Conservation (phyloP, 2,329 filamentous ascomycete genomes). For the Verticillium isaacii region DNA sequence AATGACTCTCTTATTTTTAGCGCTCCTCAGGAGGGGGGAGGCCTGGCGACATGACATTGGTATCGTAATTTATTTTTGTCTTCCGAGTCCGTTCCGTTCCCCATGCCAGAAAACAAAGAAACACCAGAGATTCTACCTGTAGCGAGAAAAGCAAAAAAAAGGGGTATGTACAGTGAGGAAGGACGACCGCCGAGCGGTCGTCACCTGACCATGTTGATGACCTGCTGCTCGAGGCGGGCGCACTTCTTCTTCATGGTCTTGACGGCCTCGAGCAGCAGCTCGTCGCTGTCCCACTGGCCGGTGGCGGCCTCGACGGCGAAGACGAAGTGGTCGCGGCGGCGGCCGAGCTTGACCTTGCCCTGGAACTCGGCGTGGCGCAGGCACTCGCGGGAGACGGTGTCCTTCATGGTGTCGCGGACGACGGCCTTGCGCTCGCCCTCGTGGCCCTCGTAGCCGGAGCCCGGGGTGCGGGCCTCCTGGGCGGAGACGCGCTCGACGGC, state of each 20-base stretch:
- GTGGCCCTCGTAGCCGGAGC: constrained; percentile 66
- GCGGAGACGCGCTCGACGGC: constrained; percentile 67
- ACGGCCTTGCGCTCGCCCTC: constrained; percentile 83
- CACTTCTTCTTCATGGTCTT: constrained; percentile 84
- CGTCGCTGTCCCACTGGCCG: constrained; percentile 91
- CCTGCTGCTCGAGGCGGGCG: constrained; percentile 63
- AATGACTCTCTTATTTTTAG: neutral
- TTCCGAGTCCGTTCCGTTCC: neutral
- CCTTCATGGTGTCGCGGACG: constrained; percentile 82
- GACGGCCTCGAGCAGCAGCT: constrained; percentile 86
- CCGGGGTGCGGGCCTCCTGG: constrained; percentile 55
- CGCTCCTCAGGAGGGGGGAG: neutral
- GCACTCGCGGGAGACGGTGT: constrained; percentile 92
- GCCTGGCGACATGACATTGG: constrained; percentile 1
- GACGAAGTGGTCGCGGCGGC: constrained; percentile 93
- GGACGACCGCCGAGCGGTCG: neutral
- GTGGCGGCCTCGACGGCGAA: constrained; percentile 94
- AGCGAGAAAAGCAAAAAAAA: neutral
- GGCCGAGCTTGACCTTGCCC: constrained; percentile 89
- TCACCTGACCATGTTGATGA: constrained; percentile 59
- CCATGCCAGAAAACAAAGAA: neutral
- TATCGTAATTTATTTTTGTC: constrained; percentile 3
- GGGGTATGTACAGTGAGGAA: neutral
- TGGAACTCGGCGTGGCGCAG: constrained; percentile 89
- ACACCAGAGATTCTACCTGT: neutral